Base-by-base conservation (phyloP, 805 yeast genomes). In the Metschnikowia drakensbergensis region DNA sequence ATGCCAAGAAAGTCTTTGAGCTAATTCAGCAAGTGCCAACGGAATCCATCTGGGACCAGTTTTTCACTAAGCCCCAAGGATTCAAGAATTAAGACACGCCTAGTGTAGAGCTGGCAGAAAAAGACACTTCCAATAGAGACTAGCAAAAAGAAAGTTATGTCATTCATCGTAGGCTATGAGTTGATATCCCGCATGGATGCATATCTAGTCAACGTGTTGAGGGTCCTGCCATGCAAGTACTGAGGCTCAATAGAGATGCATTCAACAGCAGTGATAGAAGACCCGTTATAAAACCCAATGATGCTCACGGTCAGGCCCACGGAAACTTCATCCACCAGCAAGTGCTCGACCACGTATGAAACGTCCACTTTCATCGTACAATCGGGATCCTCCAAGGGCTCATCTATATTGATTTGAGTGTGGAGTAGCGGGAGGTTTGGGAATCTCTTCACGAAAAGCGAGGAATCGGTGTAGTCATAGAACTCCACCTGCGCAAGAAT, bases 21-120 rank as follows among this genome's bases (percentile, higher is more conserved):
- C 66, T 84, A 69, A 76, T 84, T 51, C 78, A 75, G 57, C 84
- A 79, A 59, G 77, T 82, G 41, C 83, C 86, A 3, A 75, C 80
- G 2, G 88, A 83, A 47, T 71, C 82, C 26, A 82, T 84, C 31
- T 83, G 88, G 86, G 88, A 82, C 45, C 86, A 81, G 54, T 79
- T 80, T 54, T 81, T 82, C 59, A 66, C 77, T 5, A 49, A 33
- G 41, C 37, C 42, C 47, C 36, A 45, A 31, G 25, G 42, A 40
- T 13, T 17, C 32, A 38, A 32, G 13, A n/a, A 7, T 25, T 42
- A 33, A 36, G 34, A 30, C n/a, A 32, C 38, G 8, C 23, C 42
- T 7, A 3, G 8, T 10, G 38, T 4, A 25, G 22, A 22, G 27
- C 17, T 17, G 17, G 39, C 29, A 25, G 26, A 25, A 29, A 25